Evolutionary conservation across 805 yeast species (phyloP).

Genomic region (Wickerhamomyces canadensis): DNA sequence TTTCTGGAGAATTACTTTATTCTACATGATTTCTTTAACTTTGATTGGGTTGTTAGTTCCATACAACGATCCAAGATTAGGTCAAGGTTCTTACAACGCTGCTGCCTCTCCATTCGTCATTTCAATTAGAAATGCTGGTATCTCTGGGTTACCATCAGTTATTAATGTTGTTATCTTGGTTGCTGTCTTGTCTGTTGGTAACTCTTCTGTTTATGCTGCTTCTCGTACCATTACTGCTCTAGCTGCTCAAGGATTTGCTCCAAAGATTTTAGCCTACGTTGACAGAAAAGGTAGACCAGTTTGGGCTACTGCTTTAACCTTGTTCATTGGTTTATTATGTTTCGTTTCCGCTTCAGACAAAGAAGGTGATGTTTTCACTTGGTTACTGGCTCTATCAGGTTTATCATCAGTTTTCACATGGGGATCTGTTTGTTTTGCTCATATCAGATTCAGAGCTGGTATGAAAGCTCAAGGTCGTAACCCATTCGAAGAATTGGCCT

Average conservation of each 20-base stretch:
- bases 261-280: slow-evolving; percentile 51
- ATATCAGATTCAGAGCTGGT: slow-evolving; percentile 60
- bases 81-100: slow-evolving; percentile 48
- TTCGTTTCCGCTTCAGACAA: slow-evolving; percentile 50
- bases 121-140: slow-evolving; percentile 61
- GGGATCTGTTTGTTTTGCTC: slow-evolving; percentile 55
- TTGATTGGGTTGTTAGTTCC: slow-evolving; percentile 71
- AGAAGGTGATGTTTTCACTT: slow-evolving; percentile 51
- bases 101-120: slow-evolving; percentile 76
- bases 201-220: slow-evolving; percentile 64
- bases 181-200: slow-evolving; percentile 66
- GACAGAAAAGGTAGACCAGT: slow-evolving; percentile 68
- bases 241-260: slow-evolving; percentile 60
- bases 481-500: slow-evolving; percentile 57
- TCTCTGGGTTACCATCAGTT: slow-evolving; percentile 56
- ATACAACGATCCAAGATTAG: slow-evolving; percentile 42
- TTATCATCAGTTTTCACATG: slow-evolving; percentile 58
- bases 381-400: slow-evolving; percentile 64
- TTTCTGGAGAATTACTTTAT: slow-evolving; percentile 72
- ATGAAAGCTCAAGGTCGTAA: slow-evolving; percentile 57
- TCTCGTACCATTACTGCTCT: slow-evolving; percentile 63
- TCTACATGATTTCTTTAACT: slow-evolving; percentile 55
- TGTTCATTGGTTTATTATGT: slow-evolving; percentile 51
- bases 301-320: slow-evolving; percentile 45
- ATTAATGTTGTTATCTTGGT: slow-evolving; percentile 65